phyloP scores from a whole-genome alignment of 495 filamentous ascomycete genomes.

The Parachaetomium inaequale region DNA sequence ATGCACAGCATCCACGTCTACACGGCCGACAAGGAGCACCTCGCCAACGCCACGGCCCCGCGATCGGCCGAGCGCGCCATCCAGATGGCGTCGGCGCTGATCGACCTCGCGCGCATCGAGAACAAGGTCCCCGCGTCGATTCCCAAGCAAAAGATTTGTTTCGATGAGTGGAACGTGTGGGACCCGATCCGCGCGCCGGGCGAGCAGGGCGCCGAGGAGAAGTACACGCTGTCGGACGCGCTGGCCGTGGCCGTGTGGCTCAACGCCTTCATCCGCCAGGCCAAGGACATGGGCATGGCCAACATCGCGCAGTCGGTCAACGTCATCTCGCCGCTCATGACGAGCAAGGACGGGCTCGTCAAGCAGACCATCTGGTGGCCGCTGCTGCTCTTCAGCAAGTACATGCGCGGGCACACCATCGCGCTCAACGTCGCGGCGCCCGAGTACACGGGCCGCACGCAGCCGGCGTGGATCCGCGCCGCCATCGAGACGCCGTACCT shows the following conservation, averaged over 20 bases:
- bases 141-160: slow-evolving; percentile 65
- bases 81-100: slow-evolving; percentile 61
- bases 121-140: slow-evolving; percentile 54
- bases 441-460: slow-evolving; percentile 60
- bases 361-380: slow-evolving; percentile 81
- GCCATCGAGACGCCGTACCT: slow-evolving; percentile 63
- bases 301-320: slow-evolving; percentile 79
- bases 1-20: slow-evolving; percentile 71
- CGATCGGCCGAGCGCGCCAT: slow-evolving; percentile 70
- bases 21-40: slow-evolving; percentile 51
- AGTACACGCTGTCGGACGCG: slow-evolving; percentile 72
- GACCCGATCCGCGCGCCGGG: slow-evolving; percentile 69
- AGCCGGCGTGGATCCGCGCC: slow-evolving; percentile 60
- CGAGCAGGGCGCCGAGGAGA: slow-evolving; percentile 63
- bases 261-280: slow-evolving; percentile 77
- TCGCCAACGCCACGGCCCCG: slow-evolving; percentile 61
- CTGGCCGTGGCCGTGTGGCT: slow-evolving; percentile 70
- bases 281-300: slow-evolving; percentile 68
- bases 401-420: slow-evolving; percentile 70
- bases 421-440: slow-evolving; percentile 56
- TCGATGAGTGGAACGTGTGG: slow-evolving; percentile 88
- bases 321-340: slow-evolving; percentile 75
- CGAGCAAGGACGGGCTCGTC: slow-evolving; percentile 55
- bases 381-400: slow-evolving; percentile 64
- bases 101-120: slow-evolving; percentile 73